These are phyloP conservation scores for Chalaropsis ovoidea DNA, from an alignment of 2,329 filamentous ascomycete species.

Conservation along the genomic window DNA sequence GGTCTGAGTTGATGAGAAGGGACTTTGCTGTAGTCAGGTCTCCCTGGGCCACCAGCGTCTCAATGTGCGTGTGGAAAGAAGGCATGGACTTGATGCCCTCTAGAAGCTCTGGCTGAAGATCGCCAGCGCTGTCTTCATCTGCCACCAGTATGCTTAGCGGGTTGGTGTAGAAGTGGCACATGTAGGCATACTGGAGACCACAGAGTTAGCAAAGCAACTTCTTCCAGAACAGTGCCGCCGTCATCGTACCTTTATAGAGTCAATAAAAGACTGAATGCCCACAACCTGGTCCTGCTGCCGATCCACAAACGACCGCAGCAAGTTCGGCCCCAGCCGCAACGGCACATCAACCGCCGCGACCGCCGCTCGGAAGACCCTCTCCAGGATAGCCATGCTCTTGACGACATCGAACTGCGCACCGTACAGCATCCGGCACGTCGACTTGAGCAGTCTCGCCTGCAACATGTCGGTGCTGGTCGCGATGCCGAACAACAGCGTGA, in stretches of 20 bases:
- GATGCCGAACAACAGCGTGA: slow-evolving; percentile 66
- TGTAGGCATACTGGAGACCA: slow-evolving; percentile 58
- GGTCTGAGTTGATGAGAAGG: slow-evolving; percentile 9
- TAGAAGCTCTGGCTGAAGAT: slow-evolving; percentile 50
- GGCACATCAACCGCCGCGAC: slow-evolving; percentile 48
- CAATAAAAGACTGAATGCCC: slow-evolving; percentile 61
- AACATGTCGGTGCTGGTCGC: slow-evolving; percentile 74
- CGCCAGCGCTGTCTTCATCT: slow-evolving; percentile 27
- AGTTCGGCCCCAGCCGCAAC: slow-evolving; percentile 52
- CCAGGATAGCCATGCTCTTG: slow-evolving; percentile 59
- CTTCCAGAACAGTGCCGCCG: no score
- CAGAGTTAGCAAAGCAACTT: not conserved
- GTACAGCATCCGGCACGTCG: slow-evolving; percentile 55
- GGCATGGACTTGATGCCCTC: slow-evolving; percentile 57
- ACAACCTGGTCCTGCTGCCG: slow-evolving; percentile 68
- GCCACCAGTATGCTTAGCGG: slow-evolving; percentile 55
- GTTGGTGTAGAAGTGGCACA: slow-evolving; percentile 79
- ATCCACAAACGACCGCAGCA: slow-evolving; percentile 55
- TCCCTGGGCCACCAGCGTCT: slow-evolving; percentile 18
- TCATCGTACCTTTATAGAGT: slow-evolving; percentile 52
- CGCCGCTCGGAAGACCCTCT: slow-evolving; percentile 58
- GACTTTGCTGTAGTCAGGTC: slow-evolving; percentile 10
- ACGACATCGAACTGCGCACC: slow-evolving; percentile 69
- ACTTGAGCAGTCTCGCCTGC: slow-evolving; percentile 60
- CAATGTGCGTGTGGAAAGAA: slow-evolving; percentile 48